Conservation (phyloP, 768 basidiomycete species). For the Mycena venus region DNA sequence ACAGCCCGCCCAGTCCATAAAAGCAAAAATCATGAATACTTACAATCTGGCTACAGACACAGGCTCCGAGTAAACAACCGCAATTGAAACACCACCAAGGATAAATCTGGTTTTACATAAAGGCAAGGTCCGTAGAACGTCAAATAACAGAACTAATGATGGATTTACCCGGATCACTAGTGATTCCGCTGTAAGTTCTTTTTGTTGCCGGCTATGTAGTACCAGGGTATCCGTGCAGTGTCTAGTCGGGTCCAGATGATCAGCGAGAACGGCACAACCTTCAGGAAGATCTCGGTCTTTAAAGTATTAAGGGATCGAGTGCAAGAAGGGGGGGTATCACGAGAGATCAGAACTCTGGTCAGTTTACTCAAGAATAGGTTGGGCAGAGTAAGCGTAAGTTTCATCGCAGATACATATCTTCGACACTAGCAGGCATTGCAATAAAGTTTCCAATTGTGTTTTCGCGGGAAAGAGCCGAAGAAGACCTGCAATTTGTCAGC, state of each 20-base stretch:
- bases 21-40: background rate
- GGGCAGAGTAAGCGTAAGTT: background rate
- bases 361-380: background rate
- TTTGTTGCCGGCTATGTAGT: background rate
- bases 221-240: background rate
- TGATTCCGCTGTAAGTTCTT: background rate
- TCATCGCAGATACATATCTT: background rate
- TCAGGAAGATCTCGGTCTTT: no score
- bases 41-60: background rate
- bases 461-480: no score
- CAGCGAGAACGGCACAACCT: background rate
- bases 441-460: background rate
- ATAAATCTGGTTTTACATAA: no score
- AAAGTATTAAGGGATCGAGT: background rate
- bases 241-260: background rate
- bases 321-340: background rate
- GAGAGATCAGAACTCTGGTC: background rate
- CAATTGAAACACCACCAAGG: no score
- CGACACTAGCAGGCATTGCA: background rate
- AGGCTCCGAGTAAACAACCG: no score
- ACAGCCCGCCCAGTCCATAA: background rate
- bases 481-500: no score
- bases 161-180: background rate
- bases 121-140: background rate
- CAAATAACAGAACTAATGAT: background rate